These are phyloP conservation scores for Exutisphaerella laricina DNA, from an alignment of 2,329 filamentous ascomycete genomes.

Conservation along the genomic window DNA sequence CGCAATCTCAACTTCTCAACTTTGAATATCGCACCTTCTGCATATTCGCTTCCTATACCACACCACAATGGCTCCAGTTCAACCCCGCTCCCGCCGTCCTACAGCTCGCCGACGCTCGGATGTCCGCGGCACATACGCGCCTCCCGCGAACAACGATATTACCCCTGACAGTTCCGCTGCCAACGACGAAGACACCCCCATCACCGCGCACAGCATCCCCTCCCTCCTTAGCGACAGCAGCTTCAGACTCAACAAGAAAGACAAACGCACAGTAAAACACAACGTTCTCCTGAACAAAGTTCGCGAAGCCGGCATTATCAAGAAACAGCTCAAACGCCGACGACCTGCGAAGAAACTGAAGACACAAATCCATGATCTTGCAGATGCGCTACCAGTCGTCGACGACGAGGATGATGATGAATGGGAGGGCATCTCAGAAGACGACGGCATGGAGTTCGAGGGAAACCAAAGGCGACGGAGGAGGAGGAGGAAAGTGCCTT, in stretches of 20 bases:
- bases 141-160: constrained; percentile 8
- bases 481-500: constrained; percentile 18
- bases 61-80: constrained; percentile 16
- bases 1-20: no score
- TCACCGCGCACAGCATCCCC: constrained; percentile 38
- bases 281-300: constrained; percentile 58
- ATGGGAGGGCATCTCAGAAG: constrained; percentile 33
- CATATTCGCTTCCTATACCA: no score
- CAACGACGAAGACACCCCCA: constrained; percentile 35
- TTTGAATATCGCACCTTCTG: no score
- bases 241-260: constrained; percentile 70
- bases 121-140: constrained; percentile 23
- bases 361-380: constrained; percentile 67
- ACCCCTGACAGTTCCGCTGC: not conserved
- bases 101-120: constrained; percentile 15
- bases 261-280: constrained; percentile 79
- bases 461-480: constrained; percentile 9
- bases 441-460: constrained; percentile 19
- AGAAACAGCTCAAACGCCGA: constrained; percentile 53
- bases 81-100: constrained; percentile 11
- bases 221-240: constrained; percentile 3
- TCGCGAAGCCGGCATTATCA: constrained; percentile 53
- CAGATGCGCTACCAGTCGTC: constrained; percentile 68
- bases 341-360: constrained; percentile 71
- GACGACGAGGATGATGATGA: constrained; percentile 43